These are phyloP conservation scores for Sugiyamaella novakii DNA, from an alignment of 1,139 yeast species.

Conservation along the genomic window DNA sequence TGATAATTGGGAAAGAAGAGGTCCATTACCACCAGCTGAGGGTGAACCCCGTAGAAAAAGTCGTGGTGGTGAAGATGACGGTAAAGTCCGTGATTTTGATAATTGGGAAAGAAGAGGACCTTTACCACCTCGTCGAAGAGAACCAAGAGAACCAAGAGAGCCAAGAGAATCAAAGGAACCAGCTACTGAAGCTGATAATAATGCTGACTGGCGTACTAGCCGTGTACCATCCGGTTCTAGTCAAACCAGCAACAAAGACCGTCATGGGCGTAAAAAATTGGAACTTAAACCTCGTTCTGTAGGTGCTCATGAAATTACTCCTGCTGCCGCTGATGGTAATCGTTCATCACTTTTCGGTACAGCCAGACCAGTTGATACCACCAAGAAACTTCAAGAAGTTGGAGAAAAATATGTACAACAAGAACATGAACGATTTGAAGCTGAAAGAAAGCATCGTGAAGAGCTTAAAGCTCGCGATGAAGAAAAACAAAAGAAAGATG, in stretches of 20 bases:
- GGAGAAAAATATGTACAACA: slow-evolving; percentile 35
- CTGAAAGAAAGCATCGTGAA: slow-evolving; percentile 22
- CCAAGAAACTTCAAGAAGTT: slow-evolving; percentile 37
- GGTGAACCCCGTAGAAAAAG: slow-evolving; percentile 24
- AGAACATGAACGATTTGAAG: slow-evolving; percentile 35
- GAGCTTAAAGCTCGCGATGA: slow-evolving; percentile 19
- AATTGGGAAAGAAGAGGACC: slow-evolving; percentile 43
- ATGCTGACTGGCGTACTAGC: slow-evolving; percentile 26
- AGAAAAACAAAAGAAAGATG: slow-evolving; percentile 22
- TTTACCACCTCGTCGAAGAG: slow-evolving; percentile 31
- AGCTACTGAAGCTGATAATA: slow-evolving; percentile 22
- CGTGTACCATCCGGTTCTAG: slow-evolving; percentile 4
- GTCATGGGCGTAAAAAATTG: slow-evolving; percentile 31
- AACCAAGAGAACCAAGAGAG: slow-evolving; percentile 22
- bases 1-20: slow-evolving; percentile 41
- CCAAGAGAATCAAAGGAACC: slow-evolving; percentile 22
- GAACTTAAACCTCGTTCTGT: slow-evolving; percentile 38
- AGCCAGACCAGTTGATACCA: slow-evolving; percentile 47
- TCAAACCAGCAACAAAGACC: background rate
- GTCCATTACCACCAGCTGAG: slow-evolving; percentile 37
- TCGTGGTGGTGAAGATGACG: slow-evolving; percentile 22
- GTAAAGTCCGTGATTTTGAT: slow-evolving; percentile 33
- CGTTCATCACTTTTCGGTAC: slow-evolving; percentile 41
- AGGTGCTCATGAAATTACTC: slow-evolving; percentile 28
- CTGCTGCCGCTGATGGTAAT: slow-evolving; percentile 28